Conservation (phyloP, 2,329 filamentous ascomycete species). For the Calonectria hawksworthii region DNA sequence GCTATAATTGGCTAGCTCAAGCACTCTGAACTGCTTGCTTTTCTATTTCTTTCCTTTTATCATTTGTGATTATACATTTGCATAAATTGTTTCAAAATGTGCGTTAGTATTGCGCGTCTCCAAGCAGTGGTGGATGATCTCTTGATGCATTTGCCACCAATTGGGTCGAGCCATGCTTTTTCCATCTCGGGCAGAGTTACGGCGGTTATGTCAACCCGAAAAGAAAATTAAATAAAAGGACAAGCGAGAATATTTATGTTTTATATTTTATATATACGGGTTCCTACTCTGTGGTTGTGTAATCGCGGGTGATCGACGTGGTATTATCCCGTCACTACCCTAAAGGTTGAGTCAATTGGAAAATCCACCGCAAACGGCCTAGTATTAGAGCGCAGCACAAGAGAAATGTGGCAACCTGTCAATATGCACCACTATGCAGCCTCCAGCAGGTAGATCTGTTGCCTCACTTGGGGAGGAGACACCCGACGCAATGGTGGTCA, state of each 20-base stretch:
- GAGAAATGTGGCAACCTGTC: neutral
- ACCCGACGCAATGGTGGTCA: neutral
- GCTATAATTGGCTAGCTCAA: neutral
- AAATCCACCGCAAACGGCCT: neutral
- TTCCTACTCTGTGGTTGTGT: neutral
- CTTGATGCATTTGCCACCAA: too few relatives aligned
- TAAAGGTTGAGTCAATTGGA: neutral
- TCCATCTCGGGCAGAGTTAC: too few relatives aligned
- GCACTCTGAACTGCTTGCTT: neutral
- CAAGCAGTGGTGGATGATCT: too few relatives aligned
- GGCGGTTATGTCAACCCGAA: too few relatives aligned
- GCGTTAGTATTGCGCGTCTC: too few relatives aligned
- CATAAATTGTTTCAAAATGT: too few relatives aligned
- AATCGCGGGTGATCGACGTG: neutral
- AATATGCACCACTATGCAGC: neutral
- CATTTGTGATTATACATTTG: too few relatives aligned
- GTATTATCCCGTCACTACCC: neutral
- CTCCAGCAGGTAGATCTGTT: neutral
- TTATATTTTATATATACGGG: neutral
- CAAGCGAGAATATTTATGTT: neutral
- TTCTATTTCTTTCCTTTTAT: too few relatives aligned
- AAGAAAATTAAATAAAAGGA: neutral
- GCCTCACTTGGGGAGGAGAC: neutral
- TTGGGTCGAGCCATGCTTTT: too few relatives aligned
- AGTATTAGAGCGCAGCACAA: neutral